Evolutionary conservation across 2,329 filamentous ascomycete species (phyloP).

Genomic region (Cytospora leucostoma): DNA sequence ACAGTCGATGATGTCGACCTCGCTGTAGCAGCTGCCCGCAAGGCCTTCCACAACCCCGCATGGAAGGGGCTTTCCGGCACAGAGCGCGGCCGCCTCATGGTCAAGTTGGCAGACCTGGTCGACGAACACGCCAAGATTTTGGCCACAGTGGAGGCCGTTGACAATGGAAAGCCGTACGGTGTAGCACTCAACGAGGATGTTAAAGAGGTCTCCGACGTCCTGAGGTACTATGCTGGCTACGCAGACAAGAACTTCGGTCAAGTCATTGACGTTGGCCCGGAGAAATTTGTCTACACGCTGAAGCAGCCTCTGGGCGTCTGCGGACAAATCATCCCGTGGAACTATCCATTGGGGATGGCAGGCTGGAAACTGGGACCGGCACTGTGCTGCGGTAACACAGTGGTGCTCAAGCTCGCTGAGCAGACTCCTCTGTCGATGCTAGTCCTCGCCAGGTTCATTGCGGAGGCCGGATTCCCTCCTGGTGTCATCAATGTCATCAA

Average conservation of each 20-base stretch:
- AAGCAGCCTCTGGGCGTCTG: constrained; percentile 78
- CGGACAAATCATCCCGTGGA: constrained; percentile 78
- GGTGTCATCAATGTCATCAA: constrained; percentile 75
- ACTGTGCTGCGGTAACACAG: constrained; percentile 64
- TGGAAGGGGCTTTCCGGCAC: constrained; percentile 71
- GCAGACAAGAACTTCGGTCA: constrained; percentile 79
- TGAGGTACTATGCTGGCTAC: constrained; percentile 77
- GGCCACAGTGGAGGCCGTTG: constrained; percentile 67
- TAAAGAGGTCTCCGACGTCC: constrained; percentile 46
- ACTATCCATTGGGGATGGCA: constrained; percentile 76
- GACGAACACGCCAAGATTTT: constrained; percentile 59
- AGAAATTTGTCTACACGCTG: constrained; percentile 75
- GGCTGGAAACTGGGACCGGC: constrained; percentile 76
- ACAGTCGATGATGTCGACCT: constrained; percentile 66
- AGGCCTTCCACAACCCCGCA: constrained; percentile 64
- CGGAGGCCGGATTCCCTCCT: constrained; percentile 73
- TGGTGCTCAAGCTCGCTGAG: constrained; percentile 65
- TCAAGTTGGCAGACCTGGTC: constrained; percentile 69
- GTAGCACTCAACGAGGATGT: constrained; percentile 67
- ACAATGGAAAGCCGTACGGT: constrained; percentile 77
- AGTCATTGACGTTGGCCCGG: constrained; percentile 69
- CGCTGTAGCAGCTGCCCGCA: constrained; percentile 69
- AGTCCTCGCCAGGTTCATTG: constrained; percentile 65
- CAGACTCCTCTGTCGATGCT: constrained; percentile 65
- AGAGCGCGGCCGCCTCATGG: constrained; percentile 68